Evolutionary conservation across 73 alveolate genomes (phyloP).

Genomic region (Symbiodinium natans): DNA sequence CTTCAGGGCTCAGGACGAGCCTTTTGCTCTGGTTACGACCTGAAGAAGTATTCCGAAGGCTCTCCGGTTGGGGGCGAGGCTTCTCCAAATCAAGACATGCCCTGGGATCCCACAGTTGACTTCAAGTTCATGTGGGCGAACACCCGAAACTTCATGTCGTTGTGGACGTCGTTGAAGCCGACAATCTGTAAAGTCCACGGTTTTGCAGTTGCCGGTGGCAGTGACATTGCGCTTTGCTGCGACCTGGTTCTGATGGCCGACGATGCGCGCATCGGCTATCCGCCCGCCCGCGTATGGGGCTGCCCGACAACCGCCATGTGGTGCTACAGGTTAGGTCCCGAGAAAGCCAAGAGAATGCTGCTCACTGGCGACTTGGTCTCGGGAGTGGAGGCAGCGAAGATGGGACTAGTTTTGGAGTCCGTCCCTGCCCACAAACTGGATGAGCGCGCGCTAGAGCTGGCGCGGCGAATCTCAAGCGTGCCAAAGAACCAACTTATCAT

Average conservation of each 20-base stretch:
- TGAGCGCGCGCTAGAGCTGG: not conserved
- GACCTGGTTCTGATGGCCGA: slow-evolving; percentile 65
- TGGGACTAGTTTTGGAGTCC: slow-evolving; percentile 56
- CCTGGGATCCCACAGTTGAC: slow-evolving; percentile 79
- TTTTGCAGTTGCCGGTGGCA: slow-evolving; percentile 47
- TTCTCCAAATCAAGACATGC: slow-evolving; percentile 72
- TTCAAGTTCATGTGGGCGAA: slow-evolving; percentile 82
- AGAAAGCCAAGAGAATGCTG: slow-evolving; percentile 66
- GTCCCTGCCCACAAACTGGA: slow-evolving; percentile 23
- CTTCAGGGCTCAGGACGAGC: slow-evolving; percentile 64
- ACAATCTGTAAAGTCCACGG: slow-evolving; percentile 83
- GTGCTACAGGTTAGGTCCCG: slow-evolving; percentile 49
- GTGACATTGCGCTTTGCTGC: slow-evolving; percentile 75
- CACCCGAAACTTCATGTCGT: slow-evolving; percentile 38
- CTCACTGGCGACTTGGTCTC: slow-evolving; percentile 43
- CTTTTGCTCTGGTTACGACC: slow-evolving; percentile 73
- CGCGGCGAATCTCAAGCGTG: slow-evolving; percentile 36
- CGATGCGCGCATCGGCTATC: slow-evolving; percentile 72
- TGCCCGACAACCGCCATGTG: slow-evolving; percentile 89
- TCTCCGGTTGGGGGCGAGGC: slow-evolving; percentile 64
- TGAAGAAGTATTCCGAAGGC: slow-evolving; percentile 65
- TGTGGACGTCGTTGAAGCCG: slow-evolving; percentile 51
- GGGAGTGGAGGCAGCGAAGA: slow-evolving; percentile 43
- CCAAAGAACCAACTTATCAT: slow-evolving; percentile 64
- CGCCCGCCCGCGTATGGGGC: slow-evolving; percentile 86